A percentile compares a stretch with the other conserved stretches of the same genome.
Evolutionary conservation across 345 rosid species (phyloP).

Genomic region (Citrus sp.): DNA sequence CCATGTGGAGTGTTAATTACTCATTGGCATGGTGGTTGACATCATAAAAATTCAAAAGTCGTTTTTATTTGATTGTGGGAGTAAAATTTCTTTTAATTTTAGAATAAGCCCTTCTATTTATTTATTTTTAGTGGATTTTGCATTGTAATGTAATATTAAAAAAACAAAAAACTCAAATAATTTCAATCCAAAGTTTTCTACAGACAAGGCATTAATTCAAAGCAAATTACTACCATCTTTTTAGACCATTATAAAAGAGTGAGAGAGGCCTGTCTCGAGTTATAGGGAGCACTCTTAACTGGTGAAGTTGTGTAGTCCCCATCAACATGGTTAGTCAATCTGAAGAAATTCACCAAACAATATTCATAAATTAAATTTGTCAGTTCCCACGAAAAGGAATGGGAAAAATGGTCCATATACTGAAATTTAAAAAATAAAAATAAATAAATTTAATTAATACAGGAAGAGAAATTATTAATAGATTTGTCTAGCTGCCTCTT

Average conservation of each 20-base stretch:
- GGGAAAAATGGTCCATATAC: background rate
- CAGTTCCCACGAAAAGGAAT: background rate
- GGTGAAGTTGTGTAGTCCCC: background rate
- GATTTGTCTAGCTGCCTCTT: background rate
- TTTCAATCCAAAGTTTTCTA: background rate
- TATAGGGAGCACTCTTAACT: background rate
- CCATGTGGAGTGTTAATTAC: too few relatives aligned
- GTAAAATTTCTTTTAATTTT: too few relatives aligned
- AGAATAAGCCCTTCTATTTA: too few relatives aligned
- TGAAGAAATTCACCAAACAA: background rate
- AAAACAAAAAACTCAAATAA: background rate
- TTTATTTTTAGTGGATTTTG: too few relatives aligned
- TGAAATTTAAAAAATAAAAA: too few relatives aligned
- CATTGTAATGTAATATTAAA: background rate
- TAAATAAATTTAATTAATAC: background rate
- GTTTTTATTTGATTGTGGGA: too few relatives aligned
- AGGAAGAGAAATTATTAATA: background rate
- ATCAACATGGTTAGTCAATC: background rate
- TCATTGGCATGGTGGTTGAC: too few relatives aligned
- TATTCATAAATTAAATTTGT: too few relatives aligned
- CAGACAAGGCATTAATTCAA: background rate
- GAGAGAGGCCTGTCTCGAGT: too few relatives aligned
- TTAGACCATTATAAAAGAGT: background rate
- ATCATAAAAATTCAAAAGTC: too few relatives aligned
- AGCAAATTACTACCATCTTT: background rate